These are phyloP conservation scores for Aspergillus sp. DNA, from an alignment of 2,329 filamentous ascomycete genomes.

Conservation along the genomic window DNA sequence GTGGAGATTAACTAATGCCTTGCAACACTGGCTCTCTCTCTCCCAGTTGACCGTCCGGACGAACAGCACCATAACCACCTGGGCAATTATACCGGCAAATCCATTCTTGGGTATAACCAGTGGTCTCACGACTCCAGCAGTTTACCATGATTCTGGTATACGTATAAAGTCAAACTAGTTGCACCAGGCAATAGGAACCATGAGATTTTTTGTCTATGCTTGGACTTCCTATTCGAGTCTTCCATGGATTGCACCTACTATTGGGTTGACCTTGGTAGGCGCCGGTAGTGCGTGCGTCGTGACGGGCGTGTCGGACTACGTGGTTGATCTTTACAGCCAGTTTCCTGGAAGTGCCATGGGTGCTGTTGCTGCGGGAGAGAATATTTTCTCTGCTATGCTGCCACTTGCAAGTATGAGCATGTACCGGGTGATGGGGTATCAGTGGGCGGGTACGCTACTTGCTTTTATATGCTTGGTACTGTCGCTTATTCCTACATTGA, in stretches of 20 bases:
- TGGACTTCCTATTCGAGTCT: conserved; percentile 35
- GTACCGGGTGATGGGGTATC: conserved; percentile 39
- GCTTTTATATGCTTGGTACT: conserved; percentile 41
- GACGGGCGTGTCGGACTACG: conserved; percentile 52
- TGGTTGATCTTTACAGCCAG: conserved; percentile 52
- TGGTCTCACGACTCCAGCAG: too few species aligned
- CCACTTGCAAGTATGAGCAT: conserved; percentile 43
- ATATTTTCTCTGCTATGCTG: conserved; percentile 46
- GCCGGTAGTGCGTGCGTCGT: conserved; percentile 47
- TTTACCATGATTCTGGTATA: too few species aligned
- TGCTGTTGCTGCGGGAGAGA: conserved; percentile 48
- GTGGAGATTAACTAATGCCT: too few species aligned
- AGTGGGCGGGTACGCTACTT: conserved; percentile 44
- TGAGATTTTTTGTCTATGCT: conserved; percentile 30
- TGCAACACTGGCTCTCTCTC: too few species aligned
- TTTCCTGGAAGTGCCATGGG: conserved; percentile 52
- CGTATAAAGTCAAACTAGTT: too few species aligned
- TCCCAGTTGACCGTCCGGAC: too few species aligned
- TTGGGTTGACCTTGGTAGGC: conserved; percentile 41
- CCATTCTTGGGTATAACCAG: too few species aligned
- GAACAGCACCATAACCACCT: too few species aligned
- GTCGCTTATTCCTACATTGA: conserved; percentile 33
- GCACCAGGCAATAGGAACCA: too few species aligned
- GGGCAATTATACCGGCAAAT: too few species aligned
- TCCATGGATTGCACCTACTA: conserved; percentile 39